These are phyloP conservation scores for Adenanthera pavonina DNA, from an alignment of 306 rosid species.

Conservation along the genomic window DNA sequence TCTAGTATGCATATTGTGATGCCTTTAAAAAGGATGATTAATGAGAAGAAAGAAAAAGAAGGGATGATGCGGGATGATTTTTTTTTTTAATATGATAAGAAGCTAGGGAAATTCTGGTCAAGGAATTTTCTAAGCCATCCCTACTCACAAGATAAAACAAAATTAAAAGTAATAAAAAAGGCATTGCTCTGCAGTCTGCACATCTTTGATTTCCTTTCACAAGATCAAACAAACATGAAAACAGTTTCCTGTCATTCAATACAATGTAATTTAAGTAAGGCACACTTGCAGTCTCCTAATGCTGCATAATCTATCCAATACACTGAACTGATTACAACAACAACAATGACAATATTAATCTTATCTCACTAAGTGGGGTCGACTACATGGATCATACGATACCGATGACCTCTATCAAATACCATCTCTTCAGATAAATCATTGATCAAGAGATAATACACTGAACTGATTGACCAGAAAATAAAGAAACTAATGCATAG, in stretches of 20 bases:
- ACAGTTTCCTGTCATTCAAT: not conserved
- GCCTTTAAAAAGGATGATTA: constrained; percentile 4
- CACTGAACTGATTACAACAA: too few species aligned
- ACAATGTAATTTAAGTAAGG: constrained; percentile 5
- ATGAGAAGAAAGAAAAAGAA: not conserved
- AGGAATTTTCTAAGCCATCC: not conserved
- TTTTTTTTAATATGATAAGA: not conserved
- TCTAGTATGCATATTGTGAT: not conserved
- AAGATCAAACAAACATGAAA: not conserved
- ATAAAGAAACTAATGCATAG: not conserved
- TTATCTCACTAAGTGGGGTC: too few species aligned
- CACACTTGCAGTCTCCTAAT: not conserved
- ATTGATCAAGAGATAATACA: not conserved
- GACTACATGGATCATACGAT: too few species aligned
- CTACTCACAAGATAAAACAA: not conserved
- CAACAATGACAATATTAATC: too few species aligned
- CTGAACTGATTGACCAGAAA: not conserved
- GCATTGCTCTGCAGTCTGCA: not conserved
- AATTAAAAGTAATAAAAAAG: not conserved
- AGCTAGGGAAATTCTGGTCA: not conserved
- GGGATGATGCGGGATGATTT: not conserved
- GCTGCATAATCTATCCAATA: not conserved
- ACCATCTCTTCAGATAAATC: too few species aligned
- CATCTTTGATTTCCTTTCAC: not conserved
- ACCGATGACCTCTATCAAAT: too few species aligned